Conservation (phyloP, 2,329 filamentous ascomycete species). For the Colletotrichum horii region DNA sequence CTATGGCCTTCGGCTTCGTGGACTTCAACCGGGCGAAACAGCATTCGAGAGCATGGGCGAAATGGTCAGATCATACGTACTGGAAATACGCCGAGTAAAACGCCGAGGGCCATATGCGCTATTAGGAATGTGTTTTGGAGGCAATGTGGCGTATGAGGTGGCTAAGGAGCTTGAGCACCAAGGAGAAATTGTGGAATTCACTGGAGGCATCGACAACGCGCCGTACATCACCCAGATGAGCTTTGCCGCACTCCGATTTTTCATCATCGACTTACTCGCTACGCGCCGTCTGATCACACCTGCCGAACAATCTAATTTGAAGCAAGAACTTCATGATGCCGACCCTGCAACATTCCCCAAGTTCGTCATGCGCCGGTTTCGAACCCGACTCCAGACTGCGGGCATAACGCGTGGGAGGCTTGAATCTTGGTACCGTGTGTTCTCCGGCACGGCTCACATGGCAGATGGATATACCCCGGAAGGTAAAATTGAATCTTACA, state of each 20-base stretch:
- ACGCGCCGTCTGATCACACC: not conserved
- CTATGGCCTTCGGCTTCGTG: not conserved
- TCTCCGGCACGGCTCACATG: not conserved
- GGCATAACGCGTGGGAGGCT: not conserved
- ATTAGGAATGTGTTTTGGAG: not conserved
- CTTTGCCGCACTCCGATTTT: not conserved
- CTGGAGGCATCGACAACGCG: conserved; percentile 1
- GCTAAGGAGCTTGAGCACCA: not conserved
- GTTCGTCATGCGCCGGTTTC: not conserved
- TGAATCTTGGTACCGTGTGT: not conserved
- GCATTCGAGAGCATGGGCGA: not conserved
- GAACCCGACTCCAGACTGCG: not conserved
- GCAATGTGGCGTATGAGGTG: not conserved
- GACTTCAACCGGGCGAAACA: not conserved
- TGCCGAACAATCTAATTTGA: not conserved
- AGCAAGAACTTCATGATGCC: not conserved
- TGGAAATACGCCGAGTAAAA: not conserved
- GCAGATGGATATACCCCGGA: not conserved
- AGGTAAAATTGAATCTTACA: not conserved
- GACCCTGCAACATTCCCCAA: not conserved
- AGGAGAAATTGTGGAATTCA: not conserved
- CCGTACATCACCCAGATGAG: conserved; percentile 3
- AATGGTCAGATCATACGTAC: not conserved
- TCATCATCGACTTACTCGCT: not conserved
- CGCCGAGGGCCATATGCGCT: not conserved